Evolutionary conservation across 139 green algal genomes (phyloP).

Genomic region (Spirogloea muscicola): DNA sequence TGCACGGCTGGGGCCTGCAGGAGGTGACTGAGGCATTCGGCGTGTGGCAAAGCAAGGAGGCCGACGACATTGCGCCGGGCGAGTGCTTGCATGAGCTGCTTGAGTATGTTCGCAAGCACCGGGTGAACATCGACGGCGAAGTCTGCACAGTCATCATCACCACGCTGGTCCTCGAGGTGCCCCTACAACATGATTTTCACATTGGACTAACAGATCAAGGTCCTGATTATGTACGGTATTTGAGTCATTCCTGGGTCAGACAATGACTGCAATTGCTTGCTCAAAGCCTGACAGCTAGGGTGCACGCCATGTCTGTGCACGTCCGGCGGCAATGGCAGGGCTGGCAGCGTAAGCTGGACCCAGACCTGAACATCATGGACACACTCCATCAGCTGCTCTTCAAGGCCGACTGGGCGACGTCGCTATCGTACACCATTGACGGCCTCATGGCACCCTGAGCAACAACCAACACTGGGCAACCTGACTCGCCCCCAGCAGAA

Average conservation of each 20-base stretch:
- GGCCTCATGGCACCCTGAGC: slow-evolving; percentile 33
- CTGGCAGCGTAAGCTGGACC: slow-evolving; percentile 48
- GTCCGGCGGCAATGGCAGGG: too few species aligned
- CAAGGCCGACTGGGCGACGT: slow-evolving; percentile 38
- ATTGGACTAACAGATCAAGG: too few species aligned
- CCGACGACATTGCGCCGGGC: slow-evolving; percentile 24
- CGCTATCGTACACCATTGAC: slow-evolving; percentile 39
- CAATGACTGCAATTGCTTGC: too few species aligned
- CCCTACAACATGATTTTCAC: too few species aligned
- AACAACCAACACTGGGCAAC: too few species aligned
- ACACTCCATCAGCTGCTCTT: slow-evolving; percentile 38
- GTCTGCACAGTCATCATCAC: slow-evolving; percentile 52
- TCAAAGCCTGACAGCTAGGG: too few species aligned
- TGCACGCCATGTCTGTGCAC: too few species aligned
- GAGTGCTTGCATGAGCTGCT: slow-evolving; percentile 49
- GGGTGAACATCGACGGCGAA: slow-evolving; percentile 47
- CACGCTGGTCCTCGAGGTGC: slow-evolving; percentile 50
- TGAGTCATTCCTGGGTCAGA: too few species aligned
- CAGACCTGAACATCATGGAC: slow-evolving; percentile 46
- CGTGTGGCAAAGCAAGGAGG: background rate
- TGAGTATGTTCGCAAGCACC: slow-evolving; percentile 39
- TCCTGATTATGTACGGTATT: too few species aligned
- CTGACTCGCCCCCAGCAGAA: too few species aligned
- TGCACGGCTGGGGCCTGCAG: too few species aligned
- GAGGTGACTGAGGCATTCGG: slow-evolving; percentile 24